phyloP scores from a whole-genome alignment of 495 filamentous ascomycete species.

The Jackrogersella multiformis region DNA sequence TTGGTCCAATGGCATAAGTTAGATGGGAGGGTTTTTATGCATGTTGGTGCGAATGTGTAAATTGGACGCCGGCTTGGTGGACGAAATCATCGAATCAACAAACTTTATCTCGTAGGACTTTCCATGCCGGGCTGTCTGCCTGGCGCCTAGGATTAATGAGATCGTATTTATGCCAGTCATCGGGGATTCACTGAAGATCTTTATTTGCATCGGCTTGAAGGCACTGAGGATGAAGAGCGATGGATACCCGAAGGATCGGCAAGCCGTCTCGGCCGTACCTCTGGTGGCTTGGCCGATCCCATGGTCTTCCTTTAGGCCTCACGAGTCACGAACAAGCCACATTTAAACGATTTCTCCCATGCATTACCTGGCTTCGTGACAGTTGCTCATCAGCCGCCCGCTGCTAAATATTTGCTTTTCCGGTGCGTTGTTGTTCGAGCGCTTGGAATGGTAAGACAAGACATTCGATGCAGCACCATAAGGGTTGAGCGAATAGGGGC shows the following conservation, averaged over 20 bases:
- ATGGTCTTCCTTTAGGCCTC: neutral
- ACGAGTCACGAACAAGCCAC: neutral
- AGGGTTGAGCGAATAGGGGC: slow-evolving; percentile 14
- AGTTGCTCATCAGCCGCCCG: neutral
- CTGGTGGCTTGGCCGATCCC: neutral
- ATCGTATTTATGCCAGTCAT: neutral
- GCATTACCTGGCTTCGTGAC: neutral
- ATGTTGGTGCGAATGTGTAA: slow-evolving; percentile 35
- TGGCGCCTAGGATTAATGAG: slow-evolving; percentile 10
- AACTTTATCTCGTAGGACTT: neutral
- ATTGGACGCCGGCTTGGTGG: neutral
- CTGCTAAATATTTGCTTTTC: slow-evolving; percentile 15
- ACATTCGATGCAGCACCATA: neutral
- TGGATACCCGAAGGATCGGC: slow-evolving; percentile 15
- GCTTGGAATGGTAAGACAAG: slow-evolving; percentile 6
- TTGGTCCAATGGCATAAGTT: neutral
- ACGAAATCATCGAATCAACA: neutral
- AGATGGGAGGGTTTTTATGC: slow-evolving; percentile 16
- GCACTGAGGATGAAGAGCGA: neutral
- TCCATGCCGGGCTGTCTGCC: neutral
- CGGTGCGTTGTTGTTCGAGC: slow-evolving; percentile 2
- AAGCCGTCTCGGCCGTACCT: slow-evolving; percentile 10
- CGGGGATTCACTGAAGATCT: neutral
- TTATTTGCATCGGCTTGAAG: neutral
- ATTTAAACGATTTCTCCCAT: neutral